A percentile compares a stretch with the other conserved stretches of the same genome.
Evolutionary conservation across 2,329 filamentous ascomycete species (phyloP).

Genomic region (Talaromyces marneffei): DNA sequence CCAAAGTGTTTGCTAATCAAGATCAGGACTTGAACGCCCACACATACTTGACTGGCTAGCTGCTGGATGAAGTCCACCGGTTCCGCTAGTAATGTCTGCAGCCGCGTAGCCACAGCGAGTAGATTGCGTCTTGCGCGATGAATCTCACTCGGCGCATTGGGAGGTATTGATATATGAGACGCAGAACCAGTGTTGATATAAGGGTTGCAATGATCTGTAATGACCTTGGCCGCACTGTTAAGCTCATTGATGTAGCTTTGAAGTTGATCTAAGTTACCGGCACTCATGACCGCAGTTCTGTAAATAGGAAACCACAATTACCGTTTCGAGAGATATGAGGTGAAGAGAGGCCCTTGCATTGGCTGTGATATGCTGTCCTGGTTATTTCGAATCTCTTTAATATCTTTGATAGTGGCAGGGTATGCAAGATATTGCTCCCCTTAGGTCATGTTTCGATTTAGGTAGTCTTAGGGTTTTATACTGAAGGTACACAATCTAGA

Average conservation of each 20-base stretch:
- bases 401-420: not conserved
- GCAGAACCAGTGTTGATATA: not conserved
- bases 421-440: not conserved
- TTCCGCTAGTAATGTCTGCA: not conserved
- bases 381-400: not conserved
- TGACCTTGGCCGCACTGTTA: not conserved
- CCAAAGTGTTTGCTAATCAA: not conserved
- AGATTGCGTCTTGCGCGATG: not conserved
- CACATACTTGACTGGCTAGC: slow-evolving; percentile 16
- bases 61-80: slow-evolving; percentile 23
- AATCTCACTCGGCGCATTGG: not conserved
- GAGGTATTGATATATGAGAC: not conserved
- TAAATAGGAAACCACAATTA: not conserved
- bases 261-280: not conserved
- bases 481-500: not conserved
- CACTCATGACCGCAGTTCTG: not conserved
- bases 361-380: too few species aligned
- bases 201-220: not conserved
- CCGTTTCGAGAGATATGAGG: not conserved
- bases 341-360: not conserved
- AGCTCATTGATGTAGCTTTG: not conserved
- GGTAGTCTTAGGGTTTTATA: not conserved
- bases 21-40: not conserved
- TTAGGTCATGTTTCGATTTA: not conserved
- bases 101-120: not conserved